Percentiles rank a stretch among this genome's conserved stretches.
phyloP scores from a whole-genome alignment of 2,329 filamentous ascomycete genomes.

The Beauveria pseudobassiana region DNA sequence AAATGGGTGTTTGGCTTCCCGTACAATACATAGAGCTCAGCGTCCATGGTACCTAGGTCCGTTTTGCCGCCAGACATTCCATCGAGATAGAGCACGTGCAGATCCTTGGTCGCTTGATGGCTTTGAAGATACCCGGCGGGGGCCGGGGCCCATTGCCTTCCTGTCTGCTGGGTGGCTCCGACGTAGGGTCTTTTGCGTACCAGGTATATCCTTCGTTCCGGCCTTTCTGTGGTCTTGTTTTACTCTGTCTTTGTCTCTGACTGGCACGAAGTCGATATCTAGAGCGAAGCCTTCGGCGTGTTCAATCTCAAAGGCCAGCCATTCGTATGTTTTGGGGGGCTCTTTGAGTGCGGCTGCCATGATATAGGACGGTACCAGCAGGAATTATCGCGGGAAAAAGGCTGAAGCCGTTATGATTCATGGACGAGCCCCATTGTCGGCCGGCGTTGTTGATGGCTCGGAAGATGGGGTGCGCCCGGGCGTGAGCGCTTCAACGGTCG shows the following conservation, averaged over 20 bases:
- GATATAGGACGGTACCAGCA: conserved; percentile 57
- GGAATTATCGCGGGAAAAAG: conserved; percentile 61
- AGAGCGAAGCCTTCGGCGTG: conserved; percentile 60
- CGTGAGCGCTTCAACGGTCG: conserved; percentile 23
- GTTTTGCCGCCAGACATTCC: conserved; percentile 63
- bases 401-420: conserved; percentile 70
- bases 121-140: conserved; percentile 55
- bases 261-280: background rate
- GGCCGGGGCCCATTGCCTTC: background rate
- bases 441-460: conserved; percentile 65
- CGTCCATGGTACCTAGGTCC: conserved; percentile 57
- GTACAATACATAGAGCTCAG: conserved; percentile 55
- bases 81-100: conserved; percentile 61
- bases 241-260: background rate
- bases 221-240: background rate
- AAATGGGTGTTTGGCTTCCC: background rate
- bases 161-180: background rate
- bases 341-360: conserved; percentile 44
- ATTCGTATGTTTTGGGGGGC: conserved; percentile 50
- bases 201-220: background rate
- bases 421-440: conserved; percentile 65
- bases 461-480: conserved; percentile 60
- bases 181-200: background rate
- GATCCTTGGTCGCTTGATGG: conserved; percentile 49
- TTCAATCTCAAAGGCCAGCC: conserved; percentile 71